phyloP scores from a whole-genome alignment of 805 yeast species.

The Nematodospora valgi region DNA sequence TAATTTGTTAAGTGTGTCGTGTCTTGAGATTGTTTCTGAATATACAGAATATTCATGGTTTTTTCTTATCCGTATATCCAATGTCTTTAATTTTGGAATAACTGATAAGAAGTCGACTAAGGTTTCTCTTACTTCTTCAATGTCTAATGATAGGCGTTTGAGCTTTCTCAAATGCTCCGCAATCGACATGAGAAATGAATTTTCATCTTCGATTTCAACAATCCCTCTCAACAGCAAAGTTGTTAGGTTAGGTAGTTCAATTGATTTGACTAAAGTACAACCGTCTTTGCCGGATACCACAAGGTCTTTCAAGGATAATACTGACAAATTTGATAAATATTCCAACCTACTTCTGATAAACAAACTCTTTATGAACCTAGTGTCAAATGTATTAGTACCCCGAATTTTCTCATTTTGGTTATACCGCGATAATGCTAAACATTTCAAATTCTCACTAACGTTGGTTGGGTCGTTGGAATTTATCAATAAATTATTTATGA shows the following conservation, averaged over 20 bases:
- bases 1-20: slow-evolving; percentile 24
- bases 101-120: slow-evolving; percentile 31
- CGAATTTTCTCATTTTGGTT: slow-evolving; percentile 10
- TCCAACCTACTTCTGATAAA: slow-evolving; percentile 12
- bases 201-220: slow-evolving; percentile 23
- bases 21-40: slow-evolving; percentile 16
- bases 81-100: slow-evolving; percentile 22
- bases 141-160: slow-evolving; percentile 33
- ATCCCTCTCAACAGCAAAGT: slow-evolving; percentile 31
- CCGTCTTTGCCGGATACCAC: slow-evolving; percentile 22
- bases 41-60: slow-evolving; percentile 24
- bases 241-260: slow-evolving; percentile 19
- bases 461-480: slow-evolving; percentile 5
- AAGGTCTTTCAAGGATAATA: slow-evolving; percentile 22
- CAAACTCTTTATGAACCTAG: slow-evolving; percentile 7
- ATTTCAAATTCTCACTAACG: slow-evolving; percentile 13
- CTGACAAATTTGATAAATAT: slow-evolving; percentile 14
- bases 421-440: slow-evolving; percentile 19
- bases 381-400: background rate
- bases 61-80: slow-evolving; percentile 41
- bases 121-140: slow-evolving; percentile 41
- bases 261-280: slow-evolving; percentile 12
- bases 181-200: slow-evolving; percentile 19
- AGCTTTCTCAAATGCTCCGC: slow-evolving; percentile 23
- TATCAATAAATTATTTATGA: slow-evolving; percentile 16